Percentiles rank a stretch among this genome's conserved stretches.
phyloP scores from a whole-genome alignment of 176 grass and related monocot species.

The Zea mays region DNA sequence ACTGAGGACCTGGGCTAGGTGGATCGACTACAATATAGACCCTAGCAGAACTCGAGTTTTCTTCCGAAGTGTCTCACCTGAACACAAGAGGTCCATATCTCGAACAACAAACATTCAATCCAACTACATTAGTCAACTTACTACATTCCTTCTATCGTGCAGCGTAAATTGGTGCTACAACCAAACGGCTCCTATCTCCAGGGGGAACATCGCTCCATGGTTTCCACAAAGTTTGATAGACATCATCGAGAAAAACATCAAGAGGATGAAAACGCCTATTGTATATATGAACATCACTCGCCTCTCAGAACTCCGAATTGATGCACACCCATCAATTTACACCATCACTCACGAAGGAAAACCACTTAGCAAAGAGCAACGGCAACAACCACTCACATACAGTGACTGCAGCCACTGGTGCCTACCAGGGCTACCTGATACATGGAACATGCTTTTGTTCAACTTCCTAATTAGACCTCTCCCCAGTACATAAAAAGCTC shows the following conservation, averaged over 20 bases:
- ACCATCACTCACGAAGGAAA: conserved; percentile 44
- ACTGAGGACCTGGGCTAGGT: conserved; percentile 47
- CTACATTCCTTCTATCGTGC: background rate
- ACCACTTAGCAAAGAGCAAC: conserved; percentile 35
- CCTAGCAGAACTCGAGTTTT: conserved; percentile 41
- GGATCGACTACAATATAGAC: conserved; percentile 47
- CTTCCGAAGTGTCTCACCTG: conserved; percentile 66
- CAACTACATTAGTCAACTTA: background rate
- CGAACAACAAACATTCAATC: background rate
- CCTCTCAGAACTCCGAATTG: conserved; percentile 35
- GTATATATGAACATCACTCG: conserved; percentile 53
- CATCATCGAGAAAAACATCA: conserved; percentile 25
- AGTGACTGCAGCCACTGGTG: conserved; percentile 77
- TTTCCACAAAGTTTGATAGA: conserved; percentile 43
- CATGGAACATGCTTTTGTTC: conserved; percentile 58
- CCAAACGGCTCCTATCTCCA: conserved; percentile 35
- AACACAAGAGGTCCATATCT: conserved; percentile 49
- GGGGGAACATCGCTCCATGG: conserved; percentile 25
- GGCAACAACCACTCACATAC: conserved; percentile 7
- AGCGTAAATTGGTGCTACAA: conserved; percentile 62
- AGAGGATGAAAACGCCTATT: conserved; percentile 29
- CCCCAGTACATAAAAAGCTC: too few relatives aligned
- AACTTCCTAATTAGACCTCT: conserved; percentile 33
- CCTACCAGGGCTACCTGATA: conserved; percentile 53
- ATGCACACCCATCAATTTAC: conserved; percentile 54